Conservation (phyloP, 176 grass and related monocot genomes). For the Musa beccarii region DNA sequence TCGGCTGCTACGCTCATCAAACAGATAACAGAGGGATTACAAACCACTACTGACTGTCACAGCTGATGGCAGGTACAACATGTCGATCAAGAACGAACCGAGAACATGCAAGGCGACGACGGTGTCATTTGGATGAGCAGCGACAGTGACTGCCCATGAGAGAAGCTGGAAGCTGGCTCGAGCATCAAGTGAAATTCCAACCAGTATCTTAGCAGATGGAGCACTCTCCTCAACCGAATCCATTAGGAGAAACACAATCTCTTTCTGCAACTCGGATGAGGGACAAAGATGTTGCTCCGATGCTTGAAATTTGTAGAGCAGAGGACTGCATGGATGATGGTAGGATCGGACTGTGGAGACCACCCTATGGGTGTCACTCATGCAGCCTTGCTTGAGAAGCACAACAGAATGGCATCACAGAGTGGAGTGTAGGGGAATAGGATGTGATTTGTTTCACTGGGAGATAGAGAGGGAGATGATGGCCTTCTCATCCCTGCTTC, state of each 20-base stretch:
- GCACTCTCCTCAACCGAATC: constrained; percentile 57
- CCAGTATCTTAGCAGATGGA: constrained; percentile 43
- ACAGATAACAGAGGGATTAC: neutral
- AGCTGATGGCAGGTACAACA: neutral
- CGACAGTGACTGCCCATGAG: constrained; percentile 62
- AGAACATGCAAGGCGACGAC: constrained; percentile 78
- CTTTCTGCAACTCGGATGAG: constrained; percentile 17
- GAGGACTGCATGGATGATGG: constrained; percentile 1
- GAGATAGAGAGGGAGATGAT: neutral
- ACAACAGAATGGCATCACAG: constrained; percentile 1
- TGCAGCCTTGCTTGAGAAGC: constrained; percentile 31
- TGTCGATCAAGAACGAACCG: constrained; percentile 27
- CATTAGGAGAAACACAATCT: constrained; percentile 23
- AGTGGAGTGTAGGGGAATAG: neutral
- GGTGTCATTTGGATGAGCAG: constrained; percentile 57
- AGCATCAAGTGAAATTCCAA: constrained; percentile 62
- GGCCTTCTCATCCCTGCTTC: constrained; percentile 30
- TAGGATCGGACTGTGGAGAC: constrained; percentile 18
- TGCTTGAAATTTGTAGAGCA: constrained; percentile 13
- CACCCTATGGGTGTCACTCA: constrained; percentile 23
- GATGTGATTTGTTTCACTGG: neutral
- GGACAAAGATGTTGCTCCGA: neutral
- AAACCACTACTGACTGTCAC: neutral
- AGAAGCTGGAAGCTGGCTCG: constrained; percentile 57
- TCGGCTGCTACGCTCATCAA: constrained; percentile 14